These are phyloP conservation scores for Claviceps cyperi DNA, from an alignment of 2,329 filamentous ascomycete species.

Conservation along the genomic window DNA sequence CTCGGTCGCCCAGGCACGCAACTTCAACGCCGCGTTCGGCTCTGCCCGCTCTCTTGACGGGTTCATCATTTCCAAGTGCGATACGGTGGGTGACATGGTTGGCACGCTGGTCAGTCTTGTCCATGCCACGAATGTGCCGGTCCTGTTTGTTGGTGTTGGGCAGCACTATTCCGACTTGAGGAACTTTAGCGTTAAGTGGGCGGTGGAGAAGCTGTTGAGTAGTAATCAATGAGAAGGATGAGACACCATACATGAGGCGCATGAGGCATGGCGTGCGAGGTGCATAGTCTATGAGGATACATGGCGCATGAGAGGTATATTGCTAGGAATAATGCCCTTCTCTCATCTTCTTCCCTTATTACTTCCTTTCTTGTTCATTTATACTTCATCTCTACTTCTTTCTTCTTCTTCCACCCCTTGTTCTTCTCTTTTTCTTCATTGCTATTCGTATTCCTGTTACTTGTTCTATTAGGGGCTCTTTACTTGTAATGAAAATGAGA, in stretches of 20 bases:
- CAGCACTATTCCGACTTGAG: constrained; percentile 56
- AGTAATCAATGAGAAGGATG: constrained; percentile 21
- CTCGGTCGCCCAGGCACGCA: constrained; percentile 85
- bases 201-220: constrained; percentile 49
- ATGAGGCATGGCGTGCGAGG: too few relatives aligned
- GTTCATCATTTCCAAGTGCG: constrained; percentile 97
- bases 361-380: neutral
- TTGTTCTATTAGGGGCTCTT: too few relatives aligned
- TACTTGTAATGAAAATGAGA: too few relatives aligned
- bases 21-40: constrained; percentile 91
- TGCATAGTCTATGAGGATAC: too few relatives aligned
- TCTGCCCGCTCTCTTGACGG: constrained; percentile 69
- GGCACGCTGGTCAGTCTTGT: constrained; percentile 92
- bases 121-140: constrained; percentile 89
- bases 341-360: neutral
- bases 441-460: too few relatives aligned
- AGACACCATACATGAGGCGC: too few relatives aligned
- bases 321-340: too few relatives aligned
- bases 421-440: too few relatives aligned
- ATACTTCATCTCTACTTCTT: too few relatives aligned
- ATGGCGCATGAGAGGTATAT: too few relatives aligned
- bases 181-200: constrained; percentile 57
- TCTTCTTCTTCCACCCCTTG: too few relatives aligned
- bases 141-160: constrained; percentile 73
- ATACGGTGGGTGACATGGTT: constrained; percentile 99